Percentiles rank a stretch among this genome's conserved stretches.
phyloP scores from a whole-genome alignment of 345 rosid genomes.

The Linum tenue region DNA sequence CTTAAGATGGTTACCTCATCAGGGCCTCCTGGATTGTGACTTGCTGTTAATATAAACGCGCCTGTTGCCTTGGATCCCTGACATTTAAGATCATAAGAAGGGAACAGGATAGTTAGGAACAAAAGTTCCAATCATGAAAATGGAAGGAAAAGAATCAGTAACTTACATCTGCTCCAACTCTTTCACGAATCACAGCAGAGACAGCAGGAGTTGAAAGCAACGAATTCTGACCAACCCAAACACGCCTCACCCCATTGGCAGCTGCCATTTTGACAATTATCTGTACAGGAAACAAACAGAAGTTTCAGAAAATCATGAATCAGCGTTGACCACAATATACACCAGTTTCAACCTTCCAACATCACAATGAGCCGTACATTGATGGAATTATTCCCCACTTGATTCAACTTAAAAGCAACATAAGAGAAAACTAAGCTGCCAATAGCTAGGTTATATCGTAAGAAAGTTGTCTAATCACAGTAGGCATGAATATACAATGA shows the following conservation, averaged over 20 bases:
- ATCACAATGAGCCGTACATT: no score
- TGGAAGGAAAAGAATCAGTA: conserved; percentile 10
- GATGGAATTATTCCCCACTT: no score
- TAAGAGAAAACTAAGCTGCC: no score
- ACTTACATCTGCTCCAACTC: conserved; percentile 85
- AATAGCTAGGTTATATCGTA: no score
- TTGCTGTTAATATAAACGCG: conserved; percentile 93
- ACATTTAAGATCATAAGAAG: conserved; percentile 18
- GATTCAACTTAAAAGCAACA: no score
- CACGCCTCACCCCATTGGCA: conserved; percentile 86
- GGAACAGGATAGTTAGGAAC: neutral
- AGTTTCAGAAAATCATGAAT: neutral
- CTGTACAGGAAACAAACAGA: conserved; percentile 28
- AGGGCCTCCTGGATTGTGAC: conserved; percentile 99
- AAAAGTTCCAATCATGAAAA: neutral
- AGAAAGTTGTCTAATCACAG: no score
- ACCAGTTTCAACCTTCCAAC: no score
- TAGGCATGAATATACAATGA: no score
- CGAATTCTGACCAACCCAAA: conserved; percentile 95
- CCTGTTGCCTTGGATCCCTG: conserved; percentile 96
- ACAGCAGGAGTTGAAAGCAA: conserved; percentile 99
- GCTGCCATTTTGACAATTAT: conserved; percentile 87
- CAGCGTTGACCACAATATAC: neutral
- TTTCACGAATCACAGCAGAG: conserved; percentile 91
- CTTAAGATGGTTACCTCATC: conserved; percentile 46